Evolutionary conservation across 805 yeast species (phyloP), one percentile per base, ranked within the genome.

Genomic region (Wickerhamiella slavikovae): DNA sequence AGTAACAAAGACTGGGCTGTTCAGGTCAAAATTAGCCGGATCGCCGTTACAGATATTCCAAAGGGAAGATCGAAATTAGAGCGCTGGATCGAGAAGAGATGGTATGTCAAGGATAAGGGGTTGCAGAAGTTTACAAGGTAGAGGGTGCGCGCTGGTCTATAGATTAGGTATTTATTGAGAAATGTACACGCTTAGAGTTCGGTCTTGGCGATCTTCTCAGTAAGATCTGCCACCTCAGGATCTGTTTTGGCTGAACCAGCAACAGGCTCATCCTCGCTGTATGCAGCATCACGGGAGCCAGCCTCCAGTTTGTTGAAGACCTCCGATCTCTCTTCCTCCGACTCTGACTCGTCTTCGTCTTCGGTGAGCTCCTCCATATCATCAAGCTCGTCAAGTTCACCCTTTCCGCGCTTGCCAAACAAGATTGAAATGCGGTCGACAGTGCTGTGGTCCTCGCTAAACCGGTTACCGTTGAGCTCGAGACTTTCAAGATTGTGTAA

Each of bases 391-490:
- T 85, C 93, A 20, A 89, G 57, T 49, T 75, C 85, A 36, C 92
- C 93, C 33, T 57, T 52, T 0, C 83, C 89, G 45, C 80, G 68
- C 23, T 60, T 64, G 33, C 66, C 77, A 41, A 85, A 80, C 12
- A 71, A 50, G 14, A 58, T 66, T 28, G 51, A 60, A 38, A 85
- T 66, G 30, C 56, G 52, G 31, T 68, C 76, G 32, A 89, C 51
- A 14, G 63, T 57, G 35, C 69, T 75, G 24, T 78, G 69, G 39
- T 85, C 96, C 51, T 89, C 96, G 29, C 78, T 78, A 44, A 89
- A 75, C 48, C 78, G 62, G 56, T 89, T 89, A 48, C 99, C 99
- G 47, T 89, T 85, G 39, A 89, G 64, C 58, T 89, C 96, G 39
- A 89, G 60, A 7, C 46, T 30, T 45, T 66, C 58, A 48, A 89